phyloP scores from a whole-genome alignment of 1,284 basidiomycete genomes.

The Ceratobasidium papillatum region DNA sequence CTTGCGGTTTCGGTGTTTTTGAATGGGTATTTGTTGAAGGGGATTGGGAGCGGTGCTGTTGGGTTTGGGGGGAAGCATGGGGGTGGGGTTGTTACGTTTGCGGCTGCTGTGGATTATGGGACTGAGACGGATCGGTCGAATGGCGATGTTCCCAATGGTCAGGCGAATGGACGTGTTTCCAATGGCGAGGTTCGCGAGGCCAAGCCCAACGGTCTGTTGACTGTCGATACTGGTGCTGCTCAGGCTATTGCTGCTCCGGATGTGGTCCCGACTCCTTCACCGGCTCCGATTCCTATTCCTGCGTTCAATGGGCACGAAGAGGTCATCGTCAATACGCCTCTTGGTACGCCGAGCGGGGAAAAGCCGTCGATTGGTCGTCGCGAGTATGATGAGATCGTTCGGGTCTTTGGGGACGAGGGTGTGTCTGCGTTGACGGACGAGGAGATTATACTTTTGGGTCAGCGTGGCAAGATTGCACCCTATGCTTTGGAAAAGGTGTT shows the following conservation, averaged over 20 bases:
- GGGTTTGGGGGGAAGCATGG: conserved; percentile 38
- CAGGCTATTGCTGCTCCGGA: conserved; percentile 49
- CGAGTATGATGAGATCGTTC: conserved; percentile 80
- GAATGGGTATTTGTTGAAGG: conserved; percentile 93
- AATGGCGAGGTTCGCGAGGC: conserved; percentile 2
- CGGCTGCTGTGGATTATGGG: conserved; percentile 54
- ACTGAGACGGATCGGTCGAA: conserved; percentile 48
- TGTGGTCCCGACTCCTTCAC: conserved; percentile 38
- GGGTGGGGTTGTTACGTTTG: conserved; percentile 49
- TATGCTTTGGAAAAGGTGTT: conserved; percentile 96
- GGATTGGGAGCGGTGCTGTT: conserved; percentile 58
- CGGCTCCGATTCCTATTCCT: background rate
- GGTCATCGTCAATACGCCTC: conserved; percentile 46
- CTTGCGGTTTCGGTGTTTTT: conserved; percentile 89
- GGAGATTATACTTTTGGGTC: conserved; percentile 88
- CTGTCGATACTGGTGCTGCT: conserved; percentile 48
- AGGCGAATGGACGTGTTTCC: conserved; percentile 42
- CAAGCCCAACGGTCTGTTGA: conserved; percentile 43
- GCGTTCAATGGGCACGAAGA: conserved; percentile 41
- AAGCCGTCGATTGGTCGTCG: conserved; percentile 53
- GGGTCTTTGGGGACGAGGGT: conserved; percentile 83
- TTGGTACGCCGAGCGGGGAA: conserved; percentile 44
- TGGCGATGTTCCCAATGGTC: conserved; percentile 52
- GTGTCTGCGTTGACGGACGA: conserved; percentile 81
- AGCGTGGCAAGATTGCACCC: conserved; percentile 92